Base-by-base conservation (phyloP, 163 green algal genomes). In the Scenedesmus sp. region DNA sequence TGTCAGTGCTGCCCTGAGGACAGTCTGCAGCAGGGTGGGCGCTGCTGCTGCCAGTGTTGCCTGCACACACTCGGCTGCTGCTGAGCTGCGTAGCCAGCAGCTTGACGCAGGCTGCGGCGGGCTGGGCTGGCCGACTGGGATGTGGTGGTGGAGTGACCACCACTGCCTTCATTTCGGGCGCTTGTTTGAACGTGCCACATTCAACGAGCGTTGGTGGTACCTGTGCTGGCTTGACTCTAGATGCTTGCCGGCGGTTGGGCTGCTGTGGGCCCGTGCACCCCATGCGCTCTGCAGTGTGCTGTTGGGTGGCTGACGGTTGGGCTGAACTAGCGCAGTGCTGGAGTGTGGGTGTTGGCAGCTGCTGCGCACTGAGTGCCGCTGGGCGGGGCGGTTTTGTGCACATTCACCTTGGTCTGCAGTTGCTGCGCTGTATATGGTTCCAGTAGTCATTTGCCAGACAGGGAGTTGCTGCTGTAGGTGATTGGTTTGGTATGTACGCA, bases 41-140 rank as follows among this genome's bases (percentile, higher is more conserved):
- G 83, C 83, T 89, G 83, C 83, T 89, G 83, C 79, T 61, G 42
- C 61, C 83, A 81, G 83, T 79, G 56, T 81, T 81, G 83, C 83
- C 68, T 70, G 85, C 61, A 81, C 61, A 68, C 85, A 65, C 35
- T 51, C 85, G 37, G 85, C 85, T 89, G 85, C 85, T 83, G 85
- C 85, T 83, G 85, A 89, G 59, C 61, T 81, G 72, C 61, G 40
- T 6, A 15, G 73, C 43, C 68, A 89, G 85, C 85, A 89, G 85
- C 68, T 89, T 89, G 83, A 30, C 37, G n/a, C 46, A 65, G 20
- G 83, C 61, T 65, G 59, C 83, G 68, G 59, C 35, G 44, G 4
- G 43, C 18, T 35, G 35, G 68, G 68, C 22, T 49, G 78, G 20
- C 35, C n/a, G 30, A 15, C 18, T 46, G 73, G 35, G 16, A 7